Percentiles rank a stretch among this genome's conserved stretches.
Conservation (phyloP, 2,329 filamentous ascomycete species). For the Elsinoe ampelina region DNA sequence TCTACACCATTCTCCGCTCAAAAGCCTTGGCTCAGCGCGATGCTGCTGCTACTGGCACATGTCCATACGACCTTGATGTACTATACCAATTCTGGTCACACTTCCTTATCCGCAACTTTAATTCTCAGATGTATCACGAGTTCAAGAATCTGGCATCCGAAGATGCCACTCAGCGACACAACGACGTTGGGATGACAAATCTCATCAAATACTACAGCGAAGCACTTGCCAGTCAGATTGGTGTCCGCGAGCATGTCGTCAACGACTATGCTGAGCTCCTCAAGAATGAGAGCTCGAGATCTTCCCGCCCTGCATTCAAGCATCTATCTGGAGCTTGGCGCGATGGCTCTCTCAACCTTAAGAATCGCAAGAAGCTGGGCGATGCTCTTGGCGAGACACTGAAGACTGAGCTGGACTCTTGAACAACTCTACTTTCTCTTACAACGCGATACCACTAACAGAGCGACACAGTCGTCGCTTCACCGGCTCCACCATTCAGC, state of each 20-base stretch:
- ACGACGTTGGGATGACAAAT: slow-evolving; percentile 49
- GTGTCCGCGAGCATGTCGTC: slow-evolving; percentile 46
- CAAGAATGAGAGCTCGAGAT: slow-evolving; percentile 35
- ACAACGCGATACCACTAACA: background rate
- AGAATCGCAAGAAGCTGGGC: slow-evolving; percentile 48
- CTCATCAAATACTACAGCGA: slow-evolving; percentile 58
- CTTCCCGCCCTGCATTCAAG: slow-evolving; percentile 39
- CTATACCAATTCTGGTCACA: slow-evolving; percentile 69
- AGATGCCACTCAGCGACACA: slow-evolving; percentile 47
- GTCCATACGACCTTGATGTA: slow-evolving; percentile 51
- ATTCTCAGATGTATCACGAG: slow-evolving; percentile 64
- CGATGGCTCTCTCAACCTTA: slow-evolving; percentile 45
- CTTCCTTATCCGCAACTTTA: slow-evolving; percentile 65
- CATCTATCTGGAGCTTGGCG: slow-evolving; percentile 45
- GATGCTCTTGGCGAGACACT: slow-evolving; percentile 44
- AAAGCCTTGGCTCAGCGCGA: slow-evolving; percentile 43
- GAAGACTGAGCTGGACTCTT: slow-evolving; percentile 42
- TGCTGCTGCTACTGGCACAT: slow-evolving; percentile 34
- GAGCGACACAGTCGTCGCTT: background rate
- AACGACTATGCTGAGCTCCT: slow-evolving; percentile 48
- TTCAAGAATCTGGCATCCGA: slow-evolving; percentile 59
- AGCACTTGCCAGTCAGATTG: slow-evolving; percentile 42
- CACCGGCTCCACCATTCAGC: background rate
- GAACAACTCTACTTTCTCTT: background rate
- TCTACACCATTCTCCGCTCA: slow-evolving; percentile 39